Base-by-base conservation (phyloP, 106 monocot genomes). In the Iris macrosiphon region DNA sequence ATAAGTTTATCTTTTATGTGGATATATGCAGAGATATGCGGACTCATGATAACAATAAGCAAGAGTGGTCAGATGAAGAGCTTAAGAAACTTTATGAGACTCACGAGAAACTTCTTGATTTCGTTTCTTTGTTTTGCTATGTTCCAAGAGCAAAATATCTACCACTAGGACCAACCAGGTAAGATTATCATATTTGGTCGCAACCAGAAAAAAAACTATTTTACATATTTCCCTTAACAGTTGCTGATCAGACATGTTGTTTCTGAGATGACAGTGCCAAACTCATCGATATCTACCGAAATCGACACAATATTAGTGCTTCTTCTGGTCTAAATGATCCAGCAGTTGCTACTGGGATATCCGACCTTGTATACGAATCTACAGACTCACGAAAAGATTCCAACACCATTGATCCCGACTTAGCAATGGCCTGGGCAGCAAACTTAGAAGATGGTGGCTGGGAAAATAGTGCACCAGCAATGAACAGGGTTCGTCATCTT, bases 1-100 rank as follows among this genome's bases (percentile, higher is more conserved):
- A 38, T 53, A 37, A n/a, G n/a, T n/a, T 31, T 45, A 9, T 32
- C 38, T 60, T 20, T n/a, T 14, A 32, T 48, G 57, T 58, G 14
- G 16, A 19, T 53, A 7, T 57, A 6, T 82, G 58, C 71, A 96
- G 96, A 71, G 90, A 98, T 78, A 91, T 85, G 51, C 79, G 90
- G 10, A 83, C 83, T 68, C 96, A 98, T 75, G 96, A 91, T 52
- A 98, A 98, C 68, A 87, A 71, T 55, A 98, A 90, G 57, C 85
- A 98, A 75, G 96, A 98, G 56, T 98, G 96, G 96, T 78, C 76
- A 24, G 96, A 98, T 72, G 96, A 90, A 53, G 96, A 98, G 65
- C 96, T 98, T 27, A 98, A 91, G 61, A 80, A 75, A 67, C 85
- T 98, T 41, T 98, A 98, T 66, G 96, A 98, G 75, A 87, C 77